Percentiles rank a stretch among this genome's conserved stretches.
phyloP scores from a whole-genome alignment of 768 basidiomycete genomes.

The Tricholoma matsutake region DNA sequence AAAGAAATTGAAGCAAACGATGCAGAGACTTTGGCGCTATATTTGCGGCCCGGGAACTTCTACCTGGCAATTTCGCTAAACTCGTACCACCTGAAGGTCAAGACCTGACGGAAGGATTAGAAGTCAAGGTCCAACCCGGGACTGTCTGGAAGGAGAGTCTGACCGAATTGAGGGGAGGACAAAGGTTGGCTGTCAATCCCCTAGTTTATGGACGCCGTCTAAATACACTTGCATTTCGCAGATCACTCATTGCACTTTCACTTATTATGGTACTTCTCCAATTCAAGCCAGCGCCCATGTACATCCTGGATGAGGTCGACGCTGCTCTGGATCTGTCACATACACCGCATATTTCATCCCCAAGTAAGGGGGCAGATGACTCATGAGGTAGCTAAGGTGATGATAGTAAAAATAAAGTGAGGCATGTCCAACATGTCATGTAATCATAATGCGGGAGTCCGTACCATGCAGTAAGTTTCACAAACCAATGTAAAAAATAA shows the following conservation, averaged over 20 bases:
- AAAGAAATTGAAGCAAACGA: neutral
- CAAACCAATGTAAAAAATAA: too few species aligned
- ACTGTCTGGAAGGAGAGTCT: constrained; percentile 97
- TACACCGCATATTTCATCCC: constrained; percentile 95
- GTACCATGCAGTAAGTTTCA: too few species aligned
- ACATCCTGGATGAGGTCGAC: constrained; percentile 98
- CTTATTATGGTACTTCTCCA: constrained; percentile 99
- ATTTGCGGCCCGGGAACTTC: constrained; percentile 89
- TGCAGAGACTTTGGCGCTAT: constrained; percentile 92
- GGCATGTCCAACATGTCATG: too few species aligned
- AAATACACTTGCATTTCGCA: constrained; percentile 26
- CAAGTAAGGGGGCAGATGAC: too few species aligned
- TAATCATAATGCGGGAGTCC: too few species aligned
- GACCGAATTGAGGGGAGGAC: constrained; percentile 96
- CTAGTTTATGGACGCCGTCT: neutral
- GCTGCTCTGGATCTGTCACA: constrained; percentile 95
- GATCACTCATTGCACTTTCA: constrained; percentile 95
- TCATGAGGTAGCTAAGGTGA: too few species aligned
- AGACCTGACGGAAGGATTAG: constrained; percentile 91
- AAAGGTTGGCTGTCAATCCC: constrained; percentile 57
- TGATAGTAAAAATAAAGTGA: too few species aligned
- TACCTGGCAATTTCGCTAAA: constrained; percentile 96
- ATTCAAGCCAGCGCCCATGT: constrained; percentile 99
- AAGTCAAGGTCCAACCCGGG: constrained; percentile 95
- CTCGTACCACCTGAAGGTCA: constrained; percentile 90